A percentile compares a stretch with the other conserved stretches of the same genome.
These are phyloP conservation scores for Oryza brachyantha DNA, from an alignment of 176 grass and related monocot species.

Conservation along the genomic window DNA sequence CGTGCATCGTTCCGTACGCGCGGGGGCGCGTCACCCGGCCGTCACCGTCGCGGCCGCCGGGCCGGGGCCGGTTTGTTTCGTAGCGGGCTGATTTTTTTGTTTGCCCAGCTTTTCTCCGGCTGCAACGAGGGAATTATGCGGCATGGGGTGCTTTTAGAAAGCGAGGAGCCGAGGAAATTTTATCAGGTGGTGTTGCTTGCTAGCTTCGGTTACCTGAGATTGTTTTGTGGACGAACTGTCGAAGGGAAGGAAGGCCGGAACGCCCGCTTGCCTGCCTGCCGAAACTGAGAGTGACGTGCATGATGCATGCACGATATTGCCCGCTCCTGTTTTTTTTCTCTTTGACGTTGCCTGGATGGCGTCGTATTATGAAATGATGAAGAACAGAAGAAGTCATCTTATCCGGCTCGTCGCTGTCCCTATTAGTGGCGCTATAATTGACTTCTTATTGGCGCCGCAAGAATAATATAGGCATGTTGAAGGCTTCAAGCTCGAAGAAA, in stretches of 20 bases:
- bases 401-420: slow-evolving; percentile 7
- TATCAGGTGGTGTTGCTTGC: background rate
- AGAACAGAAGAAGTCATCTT: slow-evolving; percentile 20
- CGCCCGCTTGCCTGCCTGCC: background rate
- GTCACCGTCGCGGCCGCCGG: background rate
- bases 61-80: background rate
- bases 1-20: background rate
- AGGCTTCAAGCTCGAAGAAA: background rate
- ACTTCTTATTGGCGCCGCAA: background rate
- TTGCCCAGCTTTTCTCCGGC: background rate
- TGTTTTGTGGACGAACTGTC: background rate
- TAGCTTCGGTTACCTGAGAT: background rate
- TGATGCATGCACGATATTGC: background rate
- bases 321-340: background rate
- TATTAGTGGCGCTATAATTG: background rate
- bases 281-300: background rate
- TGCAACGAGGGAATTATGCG: background rate
- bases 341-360: background rate
- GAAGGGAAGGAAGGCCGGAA: background rate
- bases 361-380: background rate
- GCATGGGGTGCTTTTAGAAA: background rate
- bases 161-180: background rate
- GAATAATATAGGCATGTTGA: background rate
- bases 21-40: background rate
- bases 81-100: background rate